Conservation (phyloP, 164 flowering plant species). For the Berberis thunbergii region DNA sequence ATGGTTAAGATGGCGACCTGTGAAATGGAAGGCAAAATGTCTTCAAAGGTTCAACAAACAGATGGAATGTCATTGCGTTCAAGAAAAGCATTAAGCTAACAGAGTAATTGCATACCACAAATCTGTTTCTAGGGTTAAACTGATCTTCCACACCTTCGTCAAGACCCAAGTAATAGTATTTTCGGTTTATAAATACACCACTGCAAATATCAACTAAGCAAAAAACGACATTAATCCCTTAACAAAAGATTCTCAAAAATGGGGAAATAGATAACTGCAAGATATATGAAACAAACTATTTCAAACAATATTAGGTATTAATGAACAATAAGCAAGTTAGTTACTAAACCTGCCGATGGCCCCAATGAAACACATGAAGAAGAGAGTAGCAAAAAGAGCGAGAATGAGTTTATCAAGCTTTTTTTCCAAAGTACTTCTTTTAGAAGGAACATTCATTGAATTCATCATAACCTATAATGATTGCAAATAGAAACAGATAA, state of each 20-base stretch:
- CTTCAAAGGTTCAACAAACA: not conserved
- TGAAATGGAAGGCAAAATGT: conserved; percentile 2
- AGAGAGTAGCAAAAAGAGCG: conserved; percentile 60
- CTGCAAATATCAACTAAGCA: conserved; percentile 36
- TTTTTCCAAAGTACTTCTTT: conserved; percentile 86
- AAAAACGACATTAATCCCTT: not conserved
- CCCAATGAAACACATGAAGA: conserved; percentile 85
- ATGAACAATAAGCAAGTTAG: conserved; percentile 10
- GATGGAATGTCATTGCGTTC: too few species aligned
- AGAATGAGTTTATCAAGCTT: conserved; percentile 96
- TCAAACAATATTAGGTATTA: not conserved
- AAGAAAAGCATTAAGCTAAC: too few species aligned
- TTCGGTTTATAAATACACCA: conserved; percentile 61
- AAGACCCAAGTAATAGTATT: conserved; percentile 66
- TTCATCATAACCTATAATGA: conserved; percentile 85
- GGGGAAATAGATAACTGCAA: not conserved
- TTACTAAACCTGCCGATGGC: conserved; percentile 74
- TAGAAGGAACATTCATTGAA: conserved; percentile 86
- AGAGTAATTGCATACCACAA: conserved; percentile 44
- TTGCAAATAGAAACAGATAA: not conserved
- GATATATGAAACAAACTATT: not conserved
- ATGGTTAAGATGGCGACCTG: conserved; percentile 74
- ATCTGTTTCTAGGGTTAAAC: conserved; percentile 68
- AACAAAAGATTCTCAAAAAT: not conserved
- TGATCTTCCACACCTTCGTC: conserved; percentile 33